Percentiles rank a stretch among this genome's conserved stretches.
Evolutionary conservation across 345 rosid genomes (phyloP).

Genomic region (Ceriops zippeliana): DNA sequence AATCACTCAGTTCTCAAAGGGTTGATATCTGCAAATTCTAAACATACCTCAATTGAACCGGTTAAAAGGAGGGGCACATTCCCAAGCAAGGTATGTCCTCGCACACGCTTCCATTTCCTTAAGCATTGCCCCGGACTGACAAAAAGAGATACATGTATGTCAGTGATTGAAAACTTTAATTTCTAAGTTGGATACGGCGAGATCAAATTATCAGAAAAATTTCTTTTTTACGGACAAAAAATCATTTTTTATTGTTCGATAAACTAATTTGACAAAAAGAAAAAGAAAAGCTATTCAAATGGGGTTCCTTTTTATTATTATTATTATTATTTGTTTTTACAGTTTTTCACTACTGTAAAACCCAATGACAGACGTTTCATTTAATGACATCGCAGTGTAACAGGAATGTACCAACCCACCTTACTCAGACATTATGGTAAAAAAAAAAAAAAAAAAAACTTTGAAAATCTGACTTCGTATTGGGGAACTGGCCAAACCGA

Average conservation of each 20-base stretch:
- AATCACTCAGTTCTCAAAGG: conserved; percentile 5
- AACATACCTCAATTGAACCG: conserved; percentile 29
- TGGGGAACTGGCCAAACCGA: conserved; percentile 21
- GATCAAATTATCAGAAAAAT: too few species aligned
- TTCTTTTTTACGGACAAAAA: too few species aligned
- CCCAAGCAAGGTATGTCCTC: conserved; percentile 34
- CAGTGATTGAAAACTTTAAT: too few species aligned
- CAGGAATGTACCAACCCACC: conserved; percentile 34
- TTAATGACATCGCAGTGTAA: conserved; percentile 26
- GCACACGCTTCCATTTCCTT: conserved; percentile 11
- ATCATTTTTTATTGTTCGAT: too few species aligned
- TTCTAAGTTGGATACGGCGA: too few species aligned
- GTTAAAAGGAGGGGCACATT: conserved; percentile 28
- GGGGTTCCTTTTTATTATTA: too few species aligned
- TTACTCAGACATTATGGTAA: conserved; percentile 25
- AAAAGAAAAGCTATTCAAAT: not conserved
- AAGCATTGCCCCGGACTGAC: conserved; percentile 1
- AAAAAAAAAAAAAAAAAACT: conserved; percentile 2
- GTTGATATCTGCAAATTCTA: conserved; percentile 16
- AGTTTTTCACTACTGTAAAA: conserved; percentile 16
- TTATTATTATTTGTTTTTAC: not conserved
- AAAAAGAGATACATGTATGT: not conserved
- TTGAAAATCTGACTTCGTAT: conserved; percentile 20
- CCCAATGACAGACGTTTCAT: conserved; percentile 30
- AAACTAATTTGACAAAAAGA: not conserved